Conservation (phyloP, 2,329 filamentous ascomycete genomes). For the Neurospora crassa region DNA sequence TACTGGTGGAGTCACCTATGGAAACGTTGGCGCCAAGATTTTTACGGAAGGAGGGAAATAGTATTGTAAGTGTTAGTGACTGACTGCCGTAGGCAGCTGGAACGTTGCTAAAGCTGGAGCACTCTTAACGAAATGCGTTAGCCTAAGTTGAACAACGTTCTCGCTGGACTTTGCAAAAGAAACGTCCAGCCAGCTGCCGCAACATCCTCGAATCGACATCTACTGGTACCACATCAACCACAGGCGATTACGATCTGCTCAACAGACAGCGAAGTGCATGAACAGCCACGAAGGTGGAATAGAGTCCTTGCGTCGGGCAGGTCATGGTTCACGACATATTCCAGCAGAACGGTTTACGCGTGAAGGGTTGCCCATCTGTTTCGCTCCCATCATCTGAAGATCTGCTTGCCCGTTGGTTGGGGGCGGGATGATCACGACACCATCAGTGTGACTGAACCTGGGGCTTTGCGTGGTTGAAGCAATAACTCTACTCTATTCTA, state of each 20-base stretch:
- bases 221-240: not conserved
- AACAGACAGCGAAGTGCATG: not conserved
- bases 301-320: not conserved
- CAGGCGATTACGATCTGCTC: not conserved
- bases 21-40: not conserved
- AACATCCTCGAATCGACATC: not conserved
- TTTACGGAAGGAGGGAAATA: not conserved
- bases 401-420: not conserved
- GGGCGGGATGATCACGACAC: not conserved
- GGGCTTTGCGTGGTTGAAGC: not conserved
- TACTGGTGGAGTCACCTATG: not conserved
- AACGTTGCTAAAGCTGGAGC: rapidly evolving
- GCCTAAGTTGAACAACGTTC: not conserved
- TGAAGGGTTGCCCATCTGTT: not conserved
- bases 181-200: not conserved
- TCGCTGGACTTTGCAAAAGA: not conserved
- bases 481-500: not conserved
- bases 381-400: not conserved
- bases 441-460: rapidly evolving
- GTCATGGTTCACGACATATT: not conserved
- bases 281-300: rapidly evolving
- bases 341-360: not conserved
- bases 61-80: not conserved
- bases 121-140: no score
- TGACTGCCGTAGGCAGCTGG: rapidly evolving